phyloP scores from a whole-genome alignment of 768 basidiomycete species.

The Sarcomyxa edulis region DNA sequence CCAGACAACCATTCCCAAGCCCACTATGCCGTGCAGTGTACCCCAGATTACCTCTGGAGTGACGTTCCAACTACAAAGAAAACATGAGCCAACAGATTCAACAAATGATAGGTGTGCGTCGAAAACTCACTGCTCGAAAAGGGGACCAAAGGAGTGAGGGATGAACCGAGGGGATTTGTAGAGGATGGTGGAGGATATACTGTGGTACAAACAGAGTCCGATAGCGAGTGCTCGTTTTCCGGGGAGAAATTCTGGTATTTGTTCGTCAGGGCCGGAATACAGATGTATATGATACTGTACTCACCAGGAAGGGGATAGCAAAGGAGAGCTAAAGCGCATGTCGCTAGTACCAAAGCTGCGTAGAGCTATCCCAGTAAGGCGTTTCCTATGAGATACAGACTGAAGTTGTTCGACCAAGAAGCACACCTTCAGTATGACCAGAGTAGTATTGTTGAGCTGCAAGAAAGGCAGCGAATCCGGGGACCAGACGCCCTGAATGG shows the following conservation, averaged over 20 bases:
- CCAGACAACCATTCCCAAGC: conserved; percentile 71
- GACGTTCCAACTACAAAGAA: conserved; percentile 40
- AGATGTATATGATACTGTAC: conserved; percentile 15
- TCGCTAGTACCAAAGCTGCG: conserved; percentile 52
- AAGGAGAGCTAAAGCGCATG: conserved; percentile 60
- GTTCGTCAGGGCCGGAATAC: background rate
- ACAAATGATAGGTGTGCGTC: background rate
- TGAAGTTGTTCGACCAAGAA: background rate
- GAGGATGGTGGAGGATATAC: conserved; percentile 64
- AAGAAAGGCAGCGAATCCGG: conserved; percentile 65
- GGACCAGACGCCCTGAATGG: conserved; percentile 68
- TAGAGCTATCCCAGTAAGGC: conserved; percentile 47
- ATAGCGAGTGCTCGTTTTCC: conserved; percentile 83
- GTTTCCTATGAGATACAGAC: background rate
- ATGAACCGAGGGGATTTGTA: conserved; percentile 78
- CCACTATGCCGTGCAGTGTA: conserved; percentile 62
- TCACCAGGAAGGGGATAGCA: conserved; percentile 68
- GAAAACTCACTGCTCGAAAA: conserved; percentile 53
- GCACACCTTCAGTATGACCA: conserved; percentile 72
- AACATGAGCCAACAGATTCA: background rate
- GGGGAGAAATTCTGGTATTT: conserved; percentile 66
- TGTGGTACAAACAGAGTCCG: conserved; percentile 72
- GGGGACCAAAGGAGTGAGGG: conserved; percentile 60
- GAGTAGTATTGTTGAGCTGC: conserved; percentile 76
- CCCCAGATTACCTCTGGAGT: conserved; percentile 78